phyloP scores from a whole-genome alignment of 2,329 filamentous ascomycete genomes.

The Juglanconis sp. region DNA sequence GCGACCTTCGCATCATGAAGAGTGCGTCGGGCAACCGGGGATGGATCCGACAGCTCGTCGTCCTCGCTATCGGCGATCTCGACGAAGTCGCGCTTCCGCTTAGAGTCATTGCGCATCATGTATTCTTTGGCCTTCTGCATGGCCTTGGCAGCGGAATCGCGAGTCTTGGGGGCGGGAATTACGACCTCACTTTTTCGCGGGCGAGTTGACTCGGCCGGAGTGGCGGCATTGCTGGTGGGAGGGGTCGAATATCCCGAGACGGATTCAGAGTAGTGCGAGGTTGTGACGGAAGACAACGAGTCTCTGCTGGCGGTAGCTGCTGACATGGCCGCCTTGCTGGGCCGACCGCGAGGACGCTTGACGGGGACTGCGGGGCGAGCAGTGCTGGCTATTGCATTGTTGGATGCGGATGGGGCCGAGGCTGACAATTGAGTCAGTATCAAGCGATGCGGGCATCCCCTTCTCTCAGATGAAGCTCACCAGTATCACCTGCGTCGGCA shows the following conservation, averaged over 20 bases:
- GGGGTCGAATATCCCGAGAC: constrained; percentile 37
- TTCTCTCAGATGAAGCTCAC: neutral
- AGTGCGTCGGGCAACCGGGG: constrained; percentile 50
- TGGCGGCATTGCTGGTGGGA: constrained; percentile 39
- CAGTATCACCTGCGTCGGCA: neutral
- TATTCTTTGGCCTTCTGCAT: constrained; percentile 33
- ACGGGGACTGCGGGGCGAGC: constrained; percentile 8
- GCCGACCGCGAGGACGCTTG: constrained; percentile 28
- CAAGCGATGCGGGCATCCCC: neutral
- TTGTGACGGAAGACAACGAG: constrained; percentile 34
- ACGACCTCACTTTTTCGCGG: constrained; percentile 34
- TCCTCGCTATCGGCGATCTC: constrained; percentile 43
- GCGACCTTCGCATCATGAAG: constrained; percentile 53
- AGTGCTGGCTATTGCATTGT: neutral
- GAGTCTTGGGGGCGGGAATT: constrained; percentile 23
- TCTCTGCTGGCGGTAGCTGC: constrained; percentile 23
- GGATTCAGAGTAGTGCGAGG: constrained; percentile 30
- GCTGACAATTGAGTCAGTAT: constrained; percentile 7
- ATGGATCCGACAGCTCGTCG: constrained; percentile 35
- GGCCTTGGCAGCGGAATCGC: constrained; percentile 37
- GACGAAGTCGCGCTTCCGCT: constrained; percentile 42
- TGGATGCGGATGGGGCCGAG: neutral
- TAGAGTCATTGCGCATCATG: constrained; percentile 23
- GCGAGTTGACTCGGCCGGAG: constrained; percentile 29
- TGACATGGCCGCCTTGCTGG: constrained; percentile 23